These are phyloP conservation scores for Eragrostis tef DNA, from an alignment of 202 grass and related monocot genomes.

Conservation along the genomic window DNA sequence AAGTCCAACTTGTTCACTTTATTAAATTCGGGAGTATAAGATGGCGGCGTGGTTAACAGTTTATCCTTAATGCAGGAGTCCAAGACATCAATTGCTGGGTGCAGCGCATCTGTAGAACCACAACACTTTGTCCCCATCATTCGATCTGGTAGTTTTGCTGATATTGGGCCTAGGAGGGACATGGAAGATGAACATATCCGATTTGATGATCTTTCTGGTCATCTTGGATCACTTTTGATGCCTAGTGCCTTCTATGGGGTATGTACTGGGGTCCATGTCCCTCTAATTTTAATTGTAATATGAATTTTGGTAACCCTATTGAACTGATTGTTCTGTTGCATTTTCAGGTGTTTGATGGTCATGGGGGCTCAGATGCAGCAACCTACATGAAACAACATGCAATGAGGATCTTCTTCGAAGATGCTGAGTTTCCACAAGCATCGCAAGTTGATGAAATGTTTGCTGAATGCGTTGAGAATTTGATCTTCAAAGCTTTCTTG, in stretches of 20 bases:
- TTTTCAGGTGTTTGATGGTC: constrained; percentile 86
- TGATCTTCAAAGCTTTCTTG: constrained; percentile 62
- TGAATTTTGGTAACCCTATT: constrained; percentile 22
- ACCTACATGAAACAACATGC: constrained; percentile 84
- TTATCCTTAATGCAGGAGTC: constrained; percentile 52
- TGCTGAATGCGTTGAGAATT: constrained; percentile 61
- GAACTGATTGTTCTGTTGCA: constrained; percentile 5
- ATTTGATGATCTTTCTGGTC: constrained; percentile 80
- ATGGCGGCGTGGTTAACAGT: background rate
- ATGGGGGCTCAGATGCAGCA: constrained; percentile 84
- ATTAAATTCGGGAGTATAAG: background rate
- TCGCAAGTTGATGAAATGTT: constrained; percentile 57
- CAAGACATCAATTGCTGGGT: constrained; percentile 30
- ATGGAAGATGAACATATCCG: constrained; percentile 97
- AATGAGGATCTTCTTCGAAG: constrained; percentile 72
- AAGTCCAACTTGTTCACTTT: background rate
- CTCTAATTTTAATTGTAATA: background rate
- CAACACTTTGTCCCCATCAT: constrained; percentile 64
- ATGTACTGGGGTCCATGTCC: background rate
- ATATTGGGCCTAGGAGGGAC: constrained; percentile 77
- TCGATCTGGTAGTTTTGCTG: constrained; percentile 80
- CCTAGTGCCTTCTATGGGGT: constrained; percentile 94
- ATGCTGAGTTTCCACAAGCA: constrained; percentile 63
- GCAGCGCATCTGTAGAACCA: constrained; percentile 34
- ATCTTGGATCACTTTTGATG: constrained; percentile 61